phyloP scores from a whole-genome alignment of 2,329 filamentous ascomycete genomes.

The Conoideocrella luteorostrata region DNA sequence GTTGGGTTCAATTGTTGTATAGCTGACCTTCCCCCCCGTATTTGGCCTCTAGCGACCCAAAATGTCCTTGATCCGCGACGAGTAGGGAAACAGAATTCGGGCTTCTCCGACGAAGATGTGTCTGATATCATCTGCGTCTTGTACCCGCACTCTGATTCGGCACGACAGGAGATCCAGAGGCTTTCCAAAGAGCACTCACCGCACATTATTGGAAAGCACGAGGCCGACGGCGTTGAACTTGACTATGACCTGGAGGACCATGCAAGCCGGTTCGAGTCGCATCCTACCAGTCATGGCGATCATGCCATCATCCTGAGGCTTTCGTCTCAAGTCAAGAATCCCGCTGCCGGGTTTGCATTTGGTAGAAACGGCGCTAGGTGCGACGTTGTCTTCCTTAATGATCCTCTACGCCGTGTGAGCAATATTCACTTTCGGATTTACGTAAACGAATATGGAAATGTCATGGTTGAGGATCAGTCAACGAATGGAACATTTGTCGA shows the following conservation, averaged over 20 bases:
- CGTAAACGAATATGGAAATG: slow-evolving; percentile 73
- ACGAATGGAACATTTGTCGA: slow-evolving; percentile 96
- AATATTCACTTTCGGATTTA: slow-evolving; percentile 96
- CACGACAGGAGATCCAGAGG: slow-evolving; percentile 60
- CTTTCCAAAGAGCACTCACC: slow-evolving; percentile 41
- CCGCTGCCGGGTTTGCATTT: slow-evolving; percentile 72
- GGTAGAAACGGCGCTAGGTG: slow-evolving; percentile 67
- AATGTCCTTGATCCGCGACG: slow-evolving; percentile 70
- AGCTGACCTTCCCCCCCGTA: neutral
- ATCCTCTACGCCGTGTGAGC: slow-evolving; percentile 69
- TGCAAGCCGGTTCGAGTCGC: slow-evolving; percentile 36
- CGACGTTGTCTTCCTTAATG: slow-evolving; percentile 63
- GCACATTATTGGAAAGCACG: slow-evolving; percentile 43
- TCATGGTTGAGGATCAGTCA: slow-evolving; percentile 91
- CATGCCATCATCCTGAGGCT: slow-evolving; percentile 75
- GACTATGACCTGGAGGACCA: slow-evolving; percentile 47
- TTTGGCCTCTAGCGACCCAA: slow-evolving; percentile 14
- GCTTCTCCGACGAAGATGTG: slow-evolving; percentile 74
- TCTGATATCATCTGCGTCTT: slow-evolving; percentile 86
- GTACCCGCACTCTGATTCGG: slow-evolving; percentile 67
- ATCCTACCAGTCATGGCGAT: slow-evolving; percentile 42
- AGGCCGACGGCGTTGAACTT: slow-evolving; percentile 43
- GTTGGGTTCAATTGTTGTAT: neutral
- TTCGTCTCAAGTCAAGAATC: slow-evolving; percentile 65
- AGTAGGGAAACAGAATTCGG: slow-evolving; percentile 72